Evolutionary conservation across 2,329 filamentous ascomycete species (phyloP).

Genomic region (Aspergillus thermomutatus): DNA sequence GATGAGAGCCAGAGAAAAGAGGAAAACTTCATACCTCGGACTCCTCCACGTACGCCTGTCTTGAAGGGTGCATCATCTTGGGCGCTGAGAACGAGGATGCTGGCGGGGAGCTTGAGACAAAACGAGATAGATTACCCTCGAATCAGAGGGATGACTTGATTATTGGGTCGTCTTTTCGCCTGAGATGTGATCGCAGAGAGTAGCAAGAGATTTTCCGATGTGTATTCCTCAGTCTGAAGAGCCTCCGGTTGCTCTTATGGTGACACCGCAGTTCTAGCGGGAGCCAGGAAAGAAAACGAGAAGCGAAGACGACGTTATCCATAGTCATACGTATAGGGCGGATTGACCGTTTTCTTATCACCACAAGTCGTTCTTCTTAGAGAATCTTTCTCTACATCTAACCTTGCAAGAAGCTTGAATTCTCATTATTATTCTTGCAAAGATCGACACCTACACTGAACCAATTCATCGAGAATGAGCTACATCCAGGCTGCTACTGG

Average conservation of each 20-base stretch:
- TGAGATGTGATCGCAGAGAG: neutral
- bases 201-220: neutral
- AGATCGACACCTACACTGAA: neutral
- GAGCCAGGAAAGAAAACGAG: neutral
- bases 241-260: neutral
- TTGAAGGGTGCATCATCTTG: slow-evolving; percentile 73
- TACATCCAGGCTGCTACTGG: neutral
- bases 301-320: neutral
- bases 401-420: neutral
- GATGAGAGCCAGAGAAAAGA: neutral
- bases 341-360: neutral
- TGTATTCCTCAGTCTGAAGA: neutral
- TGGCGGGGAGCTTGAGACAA: slow-evolving; percentile 6
- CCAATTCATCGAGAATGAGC: neutral
- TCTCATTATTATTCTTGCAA: neutral
- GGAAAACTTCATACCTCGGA: slow-evolving; percentile 56
- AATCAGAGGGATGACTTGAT: neutral
- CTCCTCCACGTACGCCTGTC: slow-evolving; percentile 93
- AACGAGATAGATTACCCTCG: too few species aligned
- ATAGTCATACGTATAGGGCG: too few species aligned
- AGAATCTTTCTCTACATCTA: neutral
- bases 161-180: neutral
- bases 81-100: slow-evolving; percentile 3
- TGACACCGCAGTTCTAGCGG: neutral
- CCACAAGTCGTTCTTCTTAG: neutral